Evolutionary conservation across 2,329 filamentous ascomycete genomes (phyloP).

Genomic region (Podosphaera fusca): DNA sequence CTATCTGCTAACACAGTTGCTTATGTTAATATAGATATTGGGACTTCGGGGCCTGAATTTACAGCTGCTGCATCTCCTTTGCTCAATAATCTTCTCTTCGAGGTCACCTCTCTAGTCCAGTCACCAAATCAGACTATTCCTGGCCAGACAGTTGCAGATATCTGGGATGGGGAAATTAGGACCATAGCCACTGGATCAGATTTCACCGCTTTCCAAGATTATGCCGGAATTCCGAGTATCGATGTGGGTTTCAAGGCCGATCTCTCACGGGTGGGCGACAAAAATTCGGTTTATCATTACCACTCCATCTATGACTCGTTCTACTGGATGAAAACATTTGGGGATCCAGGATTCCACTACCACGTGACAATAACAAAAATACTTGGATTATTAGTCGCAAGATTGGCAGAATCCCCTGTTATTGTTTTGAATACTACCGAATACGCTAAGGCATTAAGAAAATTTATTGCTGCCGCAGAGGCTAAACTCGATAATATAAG

Average conservation of each 20-base stretch:
- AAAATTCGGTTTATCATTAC: conserved; percentile 43
- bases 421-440: conserved; percentile 28
- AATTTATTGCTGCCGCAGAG: conserved; percentile 14
- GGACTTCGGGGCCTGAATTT: conserved; percentile 33
- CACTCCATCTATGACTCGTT: conserved; percentile 72
- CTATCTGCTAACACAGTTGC: conserved; percentile 40
- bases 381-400: conserved; percentile 25
- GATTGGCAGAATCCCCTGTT: conserved; percentile 26
- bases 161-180: conserved; percentile 28
- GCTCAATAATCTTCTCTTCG: conserved; percentile 35
- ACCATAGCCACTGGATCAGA: conserved; percentile 44
- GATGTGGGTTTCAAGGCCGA: conserved; percentile 29
- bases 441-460: conserved; percentile 16
- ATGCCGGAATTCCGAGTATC: conserved; percentile 25
- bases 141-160: conserved; percentile 19
- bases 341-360: conserved; percentile 41
- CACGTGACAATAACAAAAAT: conserved; percentile 34
- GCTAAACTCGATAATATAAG: conserved; percentile 11
- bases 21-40: conserved; percentile 69
- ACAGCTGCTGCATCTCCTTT: conserved; percentile 34
- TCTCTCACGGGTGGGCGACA: conserved; percentile 10
- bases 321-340: conserved; percentile 61
- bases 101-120: conserved; percentile 27
- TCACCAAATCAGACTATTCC: conserved; percentile 18
- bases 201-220: conserved; percentile 43